Percentiles rank a stretch among this genome's conserved stretches.
phyloP scores from a whole-genome alignment of 441 rosid species.

The Raphanus hybrid region DNA sequence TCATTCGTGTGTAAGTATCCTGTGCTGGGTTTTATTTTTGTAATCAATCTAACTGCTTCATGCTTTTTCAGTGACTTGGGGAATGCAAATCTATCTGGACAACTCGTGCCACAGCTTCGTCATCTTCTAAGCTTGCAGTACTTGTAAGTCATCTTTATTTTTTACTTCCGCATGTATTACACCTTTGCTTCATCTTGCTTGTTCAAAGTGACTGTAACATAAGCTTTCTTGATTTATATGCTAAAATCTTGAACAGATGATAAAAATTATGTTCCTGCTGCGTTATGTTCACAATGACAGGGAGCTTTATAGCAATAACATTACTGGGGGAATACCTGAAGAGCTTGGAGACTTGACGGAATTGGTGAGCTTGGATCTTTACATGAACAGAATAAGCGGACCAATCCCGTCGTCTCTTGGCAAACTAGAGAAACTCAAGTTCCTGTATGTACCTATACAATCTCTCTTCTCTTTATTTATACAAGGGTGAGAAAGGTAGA shows the following conservation, averaged over 20 bases:
- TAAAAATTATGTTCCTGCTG: too few relatives aligned
- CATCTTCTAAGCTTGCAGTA: slow-evolving; percentile 65
- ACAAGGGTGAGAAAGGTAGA: not conserved
- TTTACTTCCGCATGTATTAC: not conserved
- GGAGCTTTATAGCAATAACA: slow-evolving; percentile 93
- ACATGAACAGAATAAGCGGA: slow-evolving; percentile 72
- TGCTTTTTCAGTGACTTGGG: slow-evolving; percentile 61
- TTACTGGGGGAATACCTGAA: slow-evolving; percentile 55
- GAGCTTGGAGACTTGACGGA: slow-evolving; percentile 88
- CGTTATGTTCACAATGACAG: slow-evolving; percentile 43
- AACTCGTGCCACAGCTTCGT: slow-evolving; percentile 69
- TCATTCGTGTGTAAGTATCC: slow-evolving; percentile 67
- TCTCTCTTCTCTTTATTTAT: slow-evolving; percentile 12
- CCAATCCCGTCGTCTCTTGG: slow-evolving; percentile 72
- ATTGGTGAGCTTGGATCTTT: slow-evolving; percentile 99
- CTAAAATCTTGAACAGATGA: too few relatives aligned
- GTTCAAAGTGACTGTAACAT: too few relatives aligned
- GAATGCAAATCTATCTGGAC: slow-evolving; percentile 74
- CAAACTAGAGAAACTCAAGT: slow-evolving; percentile 68
- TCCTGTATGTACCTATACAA: slow-evolving; percentile 62
- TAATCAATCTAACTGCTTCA: not conserved
- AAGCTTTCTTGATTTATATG: too few relatives aligned
- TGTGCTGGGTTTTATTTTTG: not conserved
- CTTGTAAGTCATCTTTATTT: slow-evolving; percentile 53
- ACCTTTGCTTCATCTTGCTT: too few relatives aligned